phyloP scores from a whole-genome alignment of 352 stramenopile species.

The Globisporangium nodosum region DNA sequence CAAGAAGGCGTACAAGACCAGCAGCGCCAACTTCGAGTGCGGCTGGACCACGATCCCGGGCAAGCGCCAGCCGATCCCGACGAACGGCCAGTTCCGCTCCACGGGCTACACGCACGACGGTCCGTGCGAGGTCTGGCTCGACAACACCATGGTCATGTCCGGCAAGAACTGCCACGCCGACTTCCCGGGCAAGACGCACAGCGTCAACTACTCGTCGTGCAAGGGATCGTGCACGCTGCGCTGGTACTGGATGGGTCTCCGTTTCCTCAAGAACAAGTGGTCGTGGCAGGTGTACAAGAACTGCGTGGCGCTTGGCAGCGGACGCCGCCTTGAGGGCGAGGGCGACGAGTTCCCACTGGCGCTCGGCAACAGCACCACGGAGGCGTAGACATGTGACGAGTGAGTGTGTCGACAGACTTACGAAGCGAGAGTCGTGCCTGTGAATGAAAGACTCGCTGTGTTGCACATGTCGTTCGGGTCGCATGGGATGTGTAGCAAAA shows the following conservation, averaged over 20 bases:
- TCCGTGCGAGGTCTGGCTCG: slow-evolving; percentile 40
- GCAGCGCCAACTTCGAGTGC: slow-evolving; percentile 24
- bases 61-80: slow-evolving; percentile 26
- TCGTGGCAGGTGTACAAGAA: slow-evolving; percentile 64
- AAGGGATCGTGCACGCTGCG: slow-evolving; percentile 27
- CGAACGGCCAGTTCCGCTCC: slow-evolving; percentile 17
- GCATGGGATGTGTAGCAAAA: too few relatives aligned
- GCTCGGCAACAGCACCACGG: background rate
- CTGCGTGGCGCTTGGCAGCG: slow-evolving; percentile 13
- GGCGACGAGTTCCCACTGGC: background rate
- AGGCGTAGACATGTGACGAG: background rate
- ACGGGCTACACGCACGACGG: slow-evolving; percentile 49
- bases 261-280: slow-evolving; percentile 38
- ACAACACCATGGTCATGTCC: slow-evolving; percentile 32
- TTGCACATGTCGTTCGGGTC: too few relatives aligned
- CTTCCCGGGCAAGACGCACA: slow-evolving; percentile 30
- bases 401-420: background rate
- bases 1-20: slow-evolving; percentile 5
- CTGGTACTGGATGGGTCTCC: slow-evolving; percentile 39
- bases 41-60: slow-evolving; percentile 24
- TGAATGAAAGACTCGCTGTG: background rate
- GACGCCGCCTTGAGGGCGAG: background rate
- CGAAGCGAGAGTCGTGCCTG: background rate
- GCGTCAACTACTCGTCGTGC: slow-evolving; percentile 32
- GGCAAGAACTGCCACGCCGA: slow-evolving; percentile 28